A percentile compares a stretch with the other conserved stretches of the same genome.
phyloP scores from a whole-genome alignment of 192 early-diverging fungal genomes.

The Umbelopsis sp. region DNA sequence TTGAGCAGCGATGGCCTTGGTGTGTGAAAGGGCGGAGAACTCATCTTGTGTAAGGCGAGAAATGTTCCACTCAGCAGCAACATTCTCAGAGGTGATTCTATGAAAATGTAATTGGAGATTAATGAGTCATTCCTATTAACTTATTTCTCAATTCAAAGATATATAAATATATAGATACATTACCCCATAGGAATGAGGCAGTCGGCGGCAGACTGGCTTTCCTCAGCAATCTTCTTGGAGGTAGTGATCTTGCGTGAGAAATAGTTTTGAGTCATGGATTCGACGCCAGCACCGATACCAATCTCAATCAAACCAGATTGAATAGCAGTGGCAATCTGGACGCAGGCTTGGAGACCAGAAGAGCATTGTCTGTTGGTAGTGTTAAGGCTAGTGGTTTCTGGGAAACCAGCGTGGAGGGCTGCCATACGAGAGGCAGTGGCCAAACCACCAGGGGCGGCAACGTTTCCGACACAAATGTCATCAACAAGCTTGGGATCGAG shows the following conservation, averaged over 20 bases:
- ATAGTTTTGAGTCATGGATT: conserved; percentile 92
- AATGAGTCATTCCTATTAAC: background rate
- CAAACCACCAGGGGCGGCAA: conserved; percentile 86
- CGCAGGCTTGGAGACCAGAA: conserved; percentile 88
- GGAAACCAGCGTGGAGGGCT: conserved; percentile 88
- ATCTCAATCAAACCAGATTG: conserved; percentile 86
- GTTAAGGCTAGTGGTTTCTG: conserved; percentile 75
- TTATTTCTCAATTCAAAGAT: background rate
- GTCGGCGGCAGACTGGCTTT: conserved; percentile 71
- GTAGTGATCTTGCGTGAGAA: conserved; percentile 74
- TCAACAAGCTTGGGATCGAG: conserved; percentile 86
- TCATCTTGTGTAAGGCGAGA: conserved; percentile 88
- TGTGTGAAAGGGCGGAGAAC: conserved; percentile 86
- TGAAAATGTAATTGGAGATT: background rate
- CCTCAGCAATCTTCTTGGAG: conserved; percentile 74
- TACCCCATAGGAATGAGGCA: conserved; percentile 87
- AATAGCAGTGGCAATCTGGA: conserved; percentile 86
- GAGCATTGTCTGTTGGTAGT: conserved; percentile 96
- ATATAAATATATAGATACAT: background rate
- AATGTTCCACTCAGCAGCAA: conserved; percentile 85
- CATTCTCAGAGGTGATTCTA: conserved; percentile 95
- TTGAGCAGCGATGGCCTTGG: conserved; percentile 83
- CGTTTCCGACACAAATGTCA: conserved; percentile 95
- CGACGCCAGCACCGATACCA: conserved; percentile 94
- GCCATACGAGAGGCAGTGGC: conserved; percentile 92